Conservation (phyloP, 139 green algal species). For the Chlamydomonas eustigma region DNA sequence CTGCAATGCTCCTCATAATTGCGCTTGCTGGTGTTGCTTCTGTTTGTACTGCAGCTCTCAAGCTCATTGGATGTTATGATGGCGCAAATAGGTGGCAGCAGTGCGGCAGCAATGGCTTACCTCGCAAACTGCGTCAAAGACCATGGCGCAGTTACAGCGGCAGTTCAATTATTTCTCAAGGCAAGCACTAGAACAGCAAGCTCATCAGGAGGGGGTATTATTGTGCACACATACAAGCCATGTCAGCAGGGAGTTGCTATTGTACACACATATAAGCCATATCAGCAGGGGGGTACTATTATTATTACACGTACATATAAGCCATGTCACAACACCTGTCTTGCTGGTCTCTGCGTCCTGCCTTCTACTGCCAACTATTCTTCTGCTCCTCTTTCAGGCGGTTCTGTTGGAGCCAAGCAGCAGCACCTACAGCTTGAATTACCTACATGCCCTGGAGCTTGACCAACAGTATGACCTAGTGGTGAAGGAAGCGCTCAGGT, state of each 20-base stretch:
- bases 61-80: conserved; percentile 6
- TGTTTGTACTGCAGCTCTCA: conserved; percentile 8
- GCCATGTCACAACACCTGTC: too few species aligned
- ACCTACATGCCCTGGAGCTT: conserved; percentile 61
- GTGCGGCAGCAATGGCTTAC: conserved; percentile 53
- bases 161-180: conserved; percentile 25
- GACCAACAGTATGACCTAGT: conserved; percentile 26
- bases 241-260: too few species aligned
- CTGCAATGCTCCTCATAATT: neutral
- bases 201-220: too few species aligned
- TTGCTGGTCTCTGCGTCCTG: too few species aligned
- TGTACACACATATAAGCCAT: too few species aligned
- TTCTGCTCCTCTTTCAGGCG: too few species aligned
- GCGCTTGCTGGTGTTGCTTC: too few species aligned
- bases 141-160: conserved; percentile 43
- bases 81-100: conserved; percentile 11
- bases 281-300: too few species aligned
- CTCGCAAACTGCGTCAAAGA: conserved; percentile 57
- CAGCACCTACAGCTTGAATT: conserved; percentile 47
- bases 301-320: too few species aligned
- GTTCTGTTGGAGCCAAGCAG: conserved; percentile 23
- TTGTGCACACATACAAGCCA: too few species aligned
- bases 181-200: too few species aligned
- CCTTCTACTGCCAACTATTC: too few species aligned
- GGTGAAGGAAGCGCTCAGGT: conserved; percentile 13